phyloP scores from a whole-genome alignment of 2,329 filamentous ascomycete species.

The Cadophora luteo-olivacea region DNA sequence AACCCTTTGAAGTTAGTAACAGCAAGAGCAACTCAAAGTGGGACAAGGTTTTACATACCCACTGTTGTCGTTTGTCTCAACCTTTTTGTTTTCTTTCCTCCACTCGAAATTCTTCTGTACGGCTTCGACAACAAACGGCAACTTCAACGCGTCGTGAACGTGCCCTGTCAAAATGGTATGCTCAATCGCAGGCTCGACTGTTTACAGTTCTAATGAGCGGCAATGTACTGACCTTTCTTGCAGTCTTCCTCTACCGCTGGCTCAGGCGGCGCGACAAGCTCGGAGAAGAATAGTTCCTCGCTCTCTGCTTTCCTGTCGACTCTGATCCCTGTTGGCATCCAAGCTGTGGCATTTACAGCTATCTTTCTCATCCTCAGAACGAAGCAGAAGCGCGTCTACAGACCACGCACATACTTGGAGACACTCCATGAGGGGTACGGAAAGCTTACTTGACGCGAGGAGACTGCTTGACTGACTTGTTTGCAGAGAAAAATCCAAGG shows the following conservation, averaged over 20 bases:
- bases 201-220: neutral
- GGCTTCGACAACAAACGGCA: neutral
- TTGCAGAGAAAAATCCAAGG: constrained; percentile 61
- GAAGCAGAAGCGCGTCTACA: constrained; percentile 55
- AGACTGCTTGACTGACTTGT: constrained; percentile 21
- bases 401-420: constrained; percentile 59
- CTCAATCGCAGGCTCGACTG: neutral
- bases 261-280: constrained; percentile 17
- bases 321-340: constrained; percentile 52
- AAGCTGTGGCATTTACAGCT: constrained; percentile 49
- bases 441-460: neutral
- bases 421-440: constrained; percentile 51
- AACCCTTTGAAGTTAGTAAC: neutral
- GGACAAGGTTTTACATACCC: constrained; percentile 1
- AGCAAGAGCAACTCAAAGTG: neutral
- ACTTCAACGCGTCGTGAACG: neutral
- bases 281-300: constrained; percentile 21
- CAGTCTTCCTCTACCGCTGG: constrained; percentile 16
- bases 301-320: constrained; percentile 53
- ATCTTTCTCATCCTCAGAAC: constrained; percentile 56
- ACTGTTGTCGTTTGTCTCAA: neutral
- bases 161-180: constrained; percentile 13
- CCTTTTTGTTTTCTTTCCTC: neutral
- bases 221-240: neutral
- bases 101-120: neutral